phyloP scores from a whole-genome alignment of 2,329 filamentous ascomycete genomes.

The Trichoderma atrobrunneum region DNA sequence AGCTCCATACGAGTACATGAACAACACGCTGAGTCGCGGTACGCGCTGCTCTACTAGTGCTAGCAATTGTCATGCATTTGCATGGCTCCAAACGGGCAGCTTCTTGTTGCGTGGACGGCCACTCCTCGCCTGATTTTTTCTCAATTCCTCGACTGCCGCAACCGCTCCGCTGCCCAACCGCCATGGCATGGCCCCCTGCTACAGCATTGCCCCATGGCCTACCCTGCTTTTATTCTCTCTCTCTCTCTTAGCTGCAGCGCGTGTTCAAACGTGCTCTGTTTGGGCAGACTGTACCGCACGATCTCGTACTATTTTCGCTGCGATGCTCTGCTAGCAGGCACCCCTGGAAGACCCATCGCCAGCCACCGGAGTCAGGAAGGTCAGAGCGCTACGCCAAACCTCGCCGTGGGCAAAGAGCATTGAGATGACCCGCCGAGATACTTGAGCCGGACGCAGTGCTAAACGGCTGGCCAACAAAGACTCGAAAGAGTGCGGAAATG shows the following conservation, averaged over 20 bases:
- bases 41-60: background rate
- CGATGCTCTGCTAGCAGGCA: background rate
- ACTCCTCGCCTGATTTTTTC: constrained; percentile 1
- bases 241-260: constrained; percentile 9
- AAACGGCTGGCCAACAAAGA: background rate
- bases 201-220: background rate
- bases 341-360: constrained; percentile 1
- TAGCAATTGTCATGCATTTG: constrained; percentile 2
- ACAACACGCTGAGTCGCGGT: background rate
- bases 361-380: constrained; percentile 10
- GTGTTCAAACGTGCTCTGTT: constrained; percentile 1
- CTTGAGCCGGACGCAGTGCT: background rate
- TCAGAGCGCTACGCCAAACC: constrained; percentile 7
- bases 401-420: background rate
- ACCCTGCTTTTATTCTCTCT: background rate
- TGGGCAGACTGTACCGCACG: background rate
- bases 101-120: background rate
- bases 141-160: constrained; percentile 5
- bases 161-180: constrained; percentile 16
- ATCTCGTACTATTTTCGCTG: constrained; percentile 5
- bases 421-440: background rate
- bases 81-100: constrained; percentile 5
- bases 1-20: background rate
- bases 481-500: background rate
- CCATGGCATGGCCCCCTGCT: background rate